Base-by-base conservation (phyloP, 345 rosid genomes). In the Pugionium cornutum region DNA sequence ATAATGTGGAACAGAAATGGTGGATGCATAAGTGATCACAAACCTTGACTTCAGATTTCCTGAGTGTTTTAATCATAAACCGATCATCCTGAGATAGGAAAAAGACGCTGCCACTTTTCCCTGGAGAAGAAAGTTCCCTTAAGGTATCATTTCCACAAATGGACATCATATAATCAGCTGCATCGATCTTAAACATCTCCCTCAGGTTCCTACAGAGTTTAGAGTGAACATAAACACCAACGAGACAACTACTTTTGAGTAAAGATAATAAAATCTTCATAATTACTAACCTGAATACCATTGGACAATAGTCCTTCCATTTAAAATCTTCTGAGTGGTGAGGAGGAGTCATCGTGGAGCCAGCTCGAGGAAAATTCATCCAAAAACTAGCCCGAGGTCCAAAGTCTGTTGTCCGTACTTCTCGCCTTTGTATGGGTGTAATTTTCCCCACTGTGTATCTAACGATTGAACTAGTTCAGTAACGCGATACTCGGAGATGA, bases 241-340 rank as follows among this genome's bases (percentile, higher is more conserved):
- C 0, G 3, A 47, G 8, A 50, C 65, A 49, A 10, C 29, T 25
- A 30, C 27, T 26, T n/a, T 44, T 3, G 36, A 44, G 30, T 63
- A 29, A 6, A 37, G 6, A 9, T 7, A 49, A 25, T 5, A 37
- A 62, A 42, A 58, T 28, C 29, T 40, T 7, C 61, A 75, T 52
- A 62, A 41, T 4, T 29, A 57, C 78, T 67, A 57, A 89, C 99
- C 99, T 94, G 90, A 94, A 90, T 51, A 90, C 97, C 96, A 94
- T 94, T 28, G 99, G 97, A 73, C 99, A 94, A 71, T 90, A 94
- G 69, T 94, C 99, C 74, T 94, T 94, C 97, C 99, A 94, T 72
- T 84, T 94, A 67, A 94, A 94, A 72, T 83, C 99, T 43, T 88
- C 97, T 1, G 97, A 90, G 63, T 76, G 96, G 64, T 94, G 99